Evolutionary conservation across 106 monocot species (phyloP).

Genomic region (Dendrobium chrysotoxum): DNA sequence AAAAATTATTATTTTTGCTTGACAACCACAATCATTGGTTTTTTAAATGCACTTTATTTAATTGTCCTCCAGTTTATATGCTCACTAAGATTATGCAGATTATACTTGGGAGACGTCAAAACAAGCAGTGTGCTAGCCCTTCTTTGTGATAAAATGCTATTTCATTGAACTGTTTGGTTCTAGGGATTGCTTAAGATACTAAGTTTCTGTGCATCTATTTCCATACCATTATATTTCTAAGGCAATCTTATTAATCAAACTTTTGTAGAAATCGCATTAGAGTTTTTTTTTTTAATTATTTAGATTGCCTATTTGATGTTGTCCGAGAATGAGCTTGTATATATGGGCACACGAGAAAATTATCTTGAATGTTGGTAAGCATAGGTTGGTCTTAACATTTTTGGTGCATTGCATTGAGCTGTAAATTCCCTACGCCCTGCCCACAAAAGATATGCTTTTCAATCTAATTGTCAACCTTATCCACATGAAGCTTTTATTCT

Average conservation of each 20-base stretch:
- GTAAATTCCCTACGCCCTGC: background rate
- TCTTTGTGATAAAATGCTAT: background rate
- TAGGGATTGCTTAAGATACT: background rate
- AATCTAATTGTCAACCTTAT: no score
- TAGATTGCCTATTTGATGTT: background rate
- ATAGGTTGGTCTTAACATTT: background rate
- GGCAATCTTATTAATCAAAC: no score
- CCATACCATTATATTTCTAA: no score
- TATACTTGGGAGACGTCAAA: no score
- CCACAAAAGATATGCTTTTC: no score
- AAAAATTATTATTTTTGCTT: background rate
- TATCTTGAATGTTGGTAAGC: background rate
- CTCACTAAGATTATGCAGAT: no score
- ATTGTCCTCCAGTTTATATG: no score
- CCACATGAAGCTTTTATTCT: no score
- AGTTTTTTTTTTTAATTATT: background rate
- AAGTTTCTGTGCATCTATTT: no score
- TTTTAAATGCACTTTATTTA: no score
- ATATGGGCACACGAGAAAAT: background rate
- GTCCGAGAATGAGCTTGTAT: background rate
- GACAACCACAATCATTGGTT: background rate
- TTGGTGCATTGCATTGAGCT: background rate
- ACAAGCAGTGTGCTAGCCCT: no score
- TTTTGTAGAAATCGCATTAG: background rate
- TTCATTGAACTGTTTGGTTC: background rate